Base-by-base conservation (phyloP, 179 eudicot species). In the Beta macrorhiza region DNA sequence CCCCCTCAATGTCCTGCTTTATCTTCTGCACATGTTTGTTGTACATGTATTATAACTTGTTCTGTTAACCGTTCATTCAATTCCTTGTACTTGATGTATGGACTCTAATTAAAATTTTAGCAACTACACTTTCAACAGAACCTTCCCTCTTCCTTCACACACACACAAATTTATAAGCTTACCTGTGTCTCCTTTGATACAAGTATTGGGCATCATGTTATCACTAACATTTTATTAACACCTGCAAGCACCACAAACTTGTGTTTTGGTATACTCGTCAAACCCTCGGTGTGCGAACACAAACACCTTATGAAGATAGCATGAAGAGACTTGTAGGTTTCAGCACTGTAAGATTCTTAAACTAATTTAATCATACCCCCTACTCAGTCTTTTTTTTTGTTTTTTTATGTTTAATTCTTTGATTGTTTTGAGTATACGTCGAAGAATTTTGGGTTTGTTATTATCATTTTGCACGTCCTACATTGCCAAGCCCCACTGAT, bases 371-470 rank as follows among this genome's bases (percentile, higher is more conserved):
- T 20, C 67, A 22, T 78, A 29, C 44, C 53, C 25, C 25, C 9
- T 55, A 42, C 57, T 76, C n/a, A 69, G 42, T 63, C 59, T 19
- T 22, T 79, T 22, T 52, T 14, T 7, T 13, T 57, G n/a, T 6
- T n/a, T 25, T 45, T 61, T 53, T 74, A 58, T 10, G 65, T 49
- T 75, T 65, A 19, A 65, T 71, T 67, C 82, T 72, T 7, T 56
- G 76, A 2, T 64, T 80, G 49, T 47, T 67, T 62, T 37, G 4
- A 3, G 20, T 13, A 72, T 69, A 95, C 98, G 99, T 91, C 80
- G 99, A 95, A 91, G 97, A 90, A 56, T 95, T 95, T 84, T 95
- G 99, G 99, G 88, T 93, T 77, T 90, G 92, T 83, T 95, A 95
- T 81, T 95, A 98, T 72, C 99, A 95, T 89, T 80, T 95, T 85